Evolutionary conservation across 2,329 filamentous ascomycete species (phyloP), one percentile per base, ranked within the genome.

Genomic region (Epichloe sylvatica): DNA sequence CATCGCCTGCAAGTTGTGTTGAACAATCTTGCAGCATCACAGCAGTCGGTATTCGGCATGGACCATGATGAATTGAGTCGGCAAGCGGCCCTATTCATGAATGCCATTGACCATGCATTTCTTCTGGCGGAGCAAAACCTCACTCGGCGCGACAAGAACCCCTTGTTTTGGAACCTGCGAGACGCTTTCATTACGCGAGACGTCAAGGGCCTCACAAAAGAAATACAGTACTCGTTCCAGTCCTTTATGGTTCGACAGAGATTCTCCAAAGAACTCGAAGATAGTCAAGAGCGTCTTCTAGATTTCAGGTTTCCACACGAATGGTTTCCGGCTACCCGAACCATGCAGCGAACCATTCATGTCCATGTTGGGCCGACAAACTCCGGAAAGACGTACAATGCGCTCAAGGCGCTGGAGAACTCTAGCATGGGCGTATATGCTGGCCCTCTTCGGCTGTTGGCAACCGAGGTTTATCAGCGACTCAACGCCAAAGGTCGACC

Each of bases 341-440:
- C 79, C 43, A 73, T 92, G 58, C 86, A 90, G 60, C 77, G 92
- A 42, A 91, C 80, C 0, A 77, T 98, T 39, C 88, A 97, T 68
- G 72, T 98, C 19, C 92, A 98, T 59, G 89, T 98, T 46, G 92
- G 92, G 0, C 92, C 92, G 1, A 98, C 92, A 2, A 98, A 98
- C 65, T 97, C 92, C 0, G 92, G 92, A 51, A 98, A 98, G 72
- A 98, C 94, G 0, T 98, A 97, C 62, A 84, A 89, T 62, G 94
- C 92, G 0, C 70, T 98, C 54, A 83, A 94, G 67, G 81, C 84
- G 12, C 74, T 98, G 11, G 87, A 96, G 63, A 73, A 78, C 46
- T 83, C 84, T 2, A 75, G 81, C 33, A 76, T 73, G 8, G 92
- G 92, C 38, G 81, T 95, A 46, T 98, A 97, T 63, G 88, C 91